Percentiles rank a stretch among this genome's conserved stretches.
Evolutionary conservation across 192 early-diverging fungal species (phyloP).

Genomic region (Phycomyces nitens): DNA sequence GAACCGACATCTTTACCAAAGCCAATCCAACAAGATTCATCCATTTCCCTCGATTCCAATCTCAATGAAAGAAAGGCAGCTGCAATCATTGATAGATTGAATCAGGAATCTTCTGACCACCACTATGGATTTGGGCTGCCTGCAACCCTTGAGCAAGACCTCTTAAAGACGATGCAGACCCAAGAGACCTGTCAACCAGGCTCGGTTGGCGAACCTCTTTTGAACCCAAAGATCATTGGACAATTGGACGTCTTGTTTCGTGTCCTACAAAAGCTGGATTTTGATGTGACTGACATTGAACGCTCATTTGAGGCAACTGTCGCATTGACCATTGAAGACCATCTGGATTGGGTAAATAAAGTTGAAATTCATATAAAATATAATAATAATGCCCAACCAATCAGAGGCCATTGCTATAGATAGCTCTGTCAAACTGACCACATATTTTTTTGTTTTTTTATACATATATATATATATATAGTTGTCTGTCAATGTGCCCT

Average conservation of each 20-base stretch:
- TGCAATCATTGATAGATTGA: background rate
- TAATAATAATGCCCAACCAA: conserved; percentile 5
- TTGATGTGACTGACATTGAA: conserved; percentile 41
- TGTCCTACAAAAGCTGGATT: conserved; percentile 42
- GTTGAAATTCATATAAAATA: too few relatives aligned
- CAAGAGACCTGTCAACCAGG: too few relatives aligned
- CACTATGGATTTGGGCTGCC: conserved; percentile 2
- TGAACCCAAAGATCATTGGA: conserved; percentile 26
- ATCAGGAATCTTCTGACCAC: conserved; percentile 1
- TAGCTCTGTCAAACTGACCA: too few relatives aligned
- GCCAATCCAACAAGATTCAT: background rate
- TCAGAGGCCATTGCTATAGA: too few relatives aligned
- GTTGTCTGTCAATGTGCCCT: conserved; percentile 31
- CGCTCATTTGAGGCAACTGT: conserved; percentile 37
- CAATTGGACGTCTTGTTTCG: conserved; percentile 46
- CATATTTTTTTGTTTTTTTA: too few relatives aligned
- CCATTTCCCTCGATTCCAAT: background rate
- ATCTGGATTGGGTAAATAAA: conserved; percentile 54
- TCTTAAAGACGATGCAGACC: background rate
- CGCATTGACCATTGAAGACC: conserved; percentile 35
- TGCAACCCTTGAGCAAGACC: conserved; percentile 2
- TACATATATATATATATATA: too few relatives aligned
- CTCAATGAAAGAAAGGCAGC: conserved; percentile 7
- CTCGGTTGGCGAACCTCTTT: background rate
- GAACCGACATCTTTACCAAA: background rate